Conservation (phyloP, 2,329 filamentous ascomycete genomes). For the Hymenoscyphus albidus region DNA sequence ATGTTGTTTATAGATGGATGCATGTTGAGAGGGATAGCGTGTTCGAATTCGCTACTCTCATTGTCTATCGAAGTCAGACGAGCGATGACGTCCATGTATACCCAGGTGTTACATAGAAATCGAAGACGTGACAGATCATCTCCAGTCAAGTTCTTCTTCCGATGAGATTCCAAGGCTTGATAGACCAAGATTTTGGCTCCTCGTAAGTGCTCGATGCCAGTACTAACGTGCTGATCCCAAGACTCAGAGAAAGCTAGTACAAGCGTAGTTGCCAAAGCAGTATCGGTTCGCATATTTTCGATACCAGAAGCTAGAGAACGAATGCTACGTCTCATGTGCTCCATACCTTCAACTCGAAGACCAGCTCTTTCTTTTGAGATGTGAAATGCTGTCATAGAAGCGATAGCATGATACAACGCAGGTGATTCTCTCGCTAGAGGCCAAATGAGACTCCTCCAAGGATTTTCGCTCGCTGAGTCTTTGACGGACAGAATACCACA, state of each 20-base stretch:
- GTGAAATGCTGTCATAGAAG: conserved; percentile 67
- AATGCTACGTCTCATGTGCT: conserved; percentile 65
- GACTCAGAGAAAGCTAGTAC: conserved; percentile 66
- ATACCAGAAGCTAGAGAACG: conserved; percentile 55
- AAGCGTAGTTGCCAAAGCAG: conserved; percentile 66
- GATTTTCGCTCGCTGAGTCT: conserved; percentile 65
- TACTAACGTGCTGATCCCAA: conserved; percentile 67
- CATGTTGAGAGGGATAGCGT: conserved; percentile 42
- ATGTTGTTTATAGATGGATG: conserved; percentile 38
- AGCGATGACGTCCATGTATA: conserved; percentile 71
- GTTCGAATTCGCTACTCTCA: conserved; percentile 51
- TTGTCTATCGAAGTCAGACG: conserved; percentile 58
- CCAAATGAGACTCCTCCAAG: conserved; percentile 69
- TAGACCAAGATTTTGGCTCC: conserved; percentile 62
- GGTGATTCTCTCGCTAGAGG: conserved; percentile 61
- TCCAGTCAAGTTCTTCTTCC: conserved; percentile 40
- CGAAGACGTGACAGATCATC: conserved; percentile 52
- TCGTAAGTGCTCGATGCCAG: conserved; percentile 65
- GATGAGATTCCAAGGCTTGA: conserved; percentile 50
- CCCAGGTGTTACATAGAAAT: conserved; percentile 69
- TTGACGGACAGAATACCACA: conserved; percentile 70
- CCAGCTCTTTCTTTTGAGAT: conserved; percentile 53
- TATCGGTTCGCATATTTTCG: conserved; percentile 60
- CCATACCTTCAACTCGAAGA: conserved; percentile 59
- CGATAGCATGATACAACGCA: conserved; percentile 64